Percentiles rank a stretch among this genome's conserved stretches.
phyloP scores from a whole-genome alignment of 176 grass and related monocot species.

The Triticum dicoccoides region DNA sequence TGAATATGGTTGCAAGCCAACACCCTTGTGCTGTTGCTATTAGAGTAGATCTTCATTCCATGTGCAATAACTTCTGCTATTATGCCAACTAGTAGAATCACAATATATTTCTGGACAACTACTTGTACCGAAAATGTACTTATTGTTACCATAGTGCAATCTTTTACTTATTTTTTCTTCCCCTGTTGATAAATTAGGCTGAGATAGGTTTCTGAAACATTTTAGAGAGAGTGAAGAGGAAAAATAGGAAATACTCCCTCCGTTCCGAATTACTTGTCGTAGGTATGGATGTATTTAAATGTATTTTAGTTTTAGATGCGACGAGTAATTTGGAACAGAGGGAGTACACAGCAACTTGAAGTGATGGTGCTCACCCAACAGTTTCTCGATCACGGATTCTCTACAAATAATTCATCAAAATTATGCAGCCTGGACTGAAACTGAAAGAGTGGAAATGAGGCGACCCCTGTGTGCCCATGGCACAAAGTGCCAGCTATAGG shows the following conservation, averaged over 20 bases:
- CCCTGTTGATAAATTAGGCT: background rate
- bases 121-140: constrained; percentile 3
- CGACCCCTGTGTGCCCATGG: constrained; percentile 6
- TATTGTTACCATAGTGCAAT: background rate
- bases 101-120: constrained; percentile 21
- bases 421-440: constrained; percentile 28
- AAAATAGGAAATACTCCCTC: background rate
- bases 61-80: constrained; percentile 23
- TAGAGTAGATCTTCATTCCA: constrained; percentile 10
- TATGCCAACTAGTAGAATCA: background rate
- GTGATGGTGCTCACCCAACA: background rate
- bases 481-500: constrained; percentile 49
- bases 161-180: background rate
- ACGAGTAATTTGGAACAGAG: too few species aligned
- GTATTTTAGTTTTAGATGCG: too few species aligned
- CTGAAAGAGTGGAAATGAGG: constrained; percentile 34
- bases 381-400: background rate
- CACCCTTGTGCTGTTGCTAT: background rate
- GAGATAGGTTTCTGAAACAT: background rate
- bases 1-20: constrained; percentile 39
- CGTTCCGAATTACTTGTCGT: too few species aligned
- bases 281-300: too few species aligned
- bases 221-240: background rate
- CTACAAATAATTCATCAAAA: constrained; percentile 16
- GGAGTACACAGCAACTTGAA: background rate